A percentile compares a stretch with the other conserved stretches of the same genome.
Conservation (phyloP, 768 basidiomycete species). For the Pilatotrama ljubarskyi region DNA sequence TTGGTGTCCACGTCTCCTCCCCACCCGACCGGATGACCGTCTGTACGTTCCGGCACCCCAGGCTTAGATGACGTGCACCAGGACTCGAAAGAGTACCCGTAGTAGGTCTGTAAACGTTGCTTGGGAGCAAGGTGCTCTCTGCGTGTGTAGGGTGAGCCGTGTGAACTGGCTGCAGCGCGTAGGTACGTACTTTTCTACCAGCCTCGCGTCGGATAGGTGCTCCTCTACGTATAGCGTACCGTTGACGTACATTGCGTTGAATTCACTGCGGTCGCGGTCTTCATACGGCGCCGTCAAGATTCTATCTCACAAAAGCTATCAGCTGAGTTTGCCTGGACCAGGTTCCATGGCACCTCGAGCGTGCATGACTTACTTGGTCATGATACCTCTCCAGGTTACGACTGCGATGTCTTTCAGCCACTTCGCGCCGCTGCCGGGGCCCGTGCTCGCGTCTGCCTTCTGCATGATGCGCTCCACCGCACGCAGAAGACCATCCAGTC, state of each 20-base stretch:
- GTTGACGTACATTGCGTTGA: constrained; percentile 78
- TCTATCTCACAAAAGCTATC: constrained; percentile 46
- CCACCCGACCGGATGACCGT: constrained; percentile 50
- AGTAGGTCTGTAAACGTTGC: constrained; percentile 69
- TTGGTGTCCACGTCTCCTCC: constrained; percentile 85
- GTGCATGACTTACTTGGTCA: constrained; percentile 66
- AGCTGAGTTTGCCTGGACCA: neutral
- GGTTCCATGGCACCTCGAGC: neutral
- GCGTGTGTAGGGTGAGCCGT: neutral
- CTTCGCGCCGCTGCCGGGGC: constrained; percentile 30
- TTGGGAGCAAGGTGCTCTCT: constrained; percentile 69
- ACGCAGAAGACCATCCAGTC: constrained; percentile 67
- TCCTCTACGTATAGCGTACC: constrained; percentile 78
- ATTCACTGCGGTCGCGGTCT: constrained; percentile 72
- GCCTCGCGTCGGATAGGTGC: constrained; percentile 56
- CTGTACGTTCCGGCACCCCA: constrained; percentile 14
- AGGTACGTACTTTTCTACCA: constrained; percentile 63
- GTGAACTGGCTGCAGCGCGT: neutral
- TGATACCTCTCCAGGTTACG: constrained; percentile 77
- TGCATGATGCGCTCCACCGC: constrained; percentile 50
- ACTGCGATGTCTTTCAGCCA: constrained; percentile 50
- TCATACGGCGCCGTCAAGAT: constrained; percentile 84
- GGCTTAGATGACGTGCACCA: constrained; percentile 63
- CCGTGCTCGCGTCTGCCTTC: constrained; percentile 33
- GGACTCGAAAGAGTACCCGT: constrained; percentile 88